phyloP scores from a whole-genome alignment of 169 alveolate species.

The Eimeria acervulina region DNA sequence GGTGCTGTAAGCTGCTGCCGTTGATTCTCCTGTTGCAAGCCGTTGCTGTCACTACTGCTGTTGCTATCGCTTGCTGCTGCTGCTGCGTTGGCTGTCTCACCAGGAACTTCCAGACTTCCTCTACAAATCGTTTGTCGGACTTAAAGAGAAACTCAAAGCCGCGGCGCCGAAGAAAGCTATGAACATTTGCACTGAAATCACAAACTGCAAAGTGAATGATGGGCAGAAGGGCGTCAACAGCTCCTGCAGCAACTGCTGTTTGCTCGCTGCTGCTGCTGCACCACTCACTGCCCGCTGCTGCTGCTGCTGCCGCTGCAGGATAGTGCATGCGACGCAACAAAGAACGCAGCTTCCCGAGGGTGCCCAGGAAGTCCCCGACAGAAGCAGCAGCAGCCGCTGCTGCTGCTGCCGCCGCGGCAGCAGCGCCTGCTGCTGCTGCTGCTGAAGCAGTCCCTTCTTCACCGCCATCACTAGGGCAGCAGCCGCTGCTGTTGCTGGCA shows the following conservation, averaged over 20 bases:
- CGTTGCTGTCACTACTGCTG: no score
- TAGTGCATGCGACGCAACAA: conserved; percentile 76
- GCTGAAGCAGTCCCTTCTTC: no score
- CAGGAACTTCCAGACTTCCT: conserved; percentile 76
- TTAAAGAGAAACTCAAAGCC: conserved; percentile 76
- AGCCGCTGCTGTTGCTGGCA: conserved; percentile 25
- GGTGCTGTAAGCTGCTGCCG: no score
- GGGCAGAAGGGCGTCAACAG: conserved; percentile 40
- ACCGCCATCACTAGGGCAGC: no score
- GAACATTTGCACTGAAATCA: conserved; percentile 72
- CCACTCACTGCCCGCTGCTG: conserved; percentile 56
- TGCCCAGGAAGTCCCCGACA: conserved; percentile 71
- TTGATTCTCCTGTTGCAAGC: no score
- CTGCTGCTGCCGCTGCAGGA: conserved; percentile 52
- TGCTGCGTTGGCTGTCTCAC: not conserved
- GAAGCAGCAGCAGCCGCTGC: conserved; percentile 49
- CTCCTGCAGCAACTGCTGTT: conserved; percentile 30
- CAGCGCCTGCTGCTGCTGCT: no score
- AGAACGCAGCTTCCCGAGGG: conserved; percentile 67
- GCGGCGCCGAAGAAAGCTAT: conserved; percentile 44
- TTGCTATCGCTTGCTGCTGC: no score
- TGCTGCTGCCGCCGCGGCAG: conserved; percentile 19
- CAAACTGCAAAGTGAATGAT: conserved; percentile 63
- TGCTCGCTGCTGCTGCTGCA: conserved; percentile 68
- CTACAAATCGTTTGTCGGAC: conserved; percentile 74